These are phyloP conservation scores for Paraphaeosphaeria minitans DNA, from an alignment of 2,329 filamentous ascomycete species.

Conservation along the genomic window DNA sequence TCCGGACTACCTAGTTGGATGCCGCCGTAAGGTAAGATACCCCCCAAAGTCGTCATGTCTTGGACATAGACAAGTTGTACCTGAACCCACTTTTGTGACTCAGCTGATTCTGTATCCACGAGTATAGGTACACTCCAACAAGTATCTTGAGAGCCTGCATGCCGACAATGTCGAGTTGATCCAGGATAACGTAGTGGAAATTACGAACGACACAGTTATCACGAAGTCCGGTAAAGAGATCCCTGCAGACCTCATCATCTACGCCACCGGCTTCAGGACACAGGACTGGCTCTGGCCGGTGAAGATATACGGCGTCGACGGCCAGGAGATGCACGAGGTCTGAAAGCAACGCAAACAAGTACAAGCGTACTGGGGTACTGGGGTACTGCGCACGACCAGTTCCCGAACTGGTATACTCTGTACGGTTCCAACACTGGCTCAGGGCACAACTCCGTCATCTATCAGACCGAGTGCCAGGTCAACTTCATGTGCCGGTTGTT, in stretches of 20 bases:
- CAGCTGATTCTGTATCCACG: too few species aligned
- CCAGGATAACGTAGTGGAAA: background rate
- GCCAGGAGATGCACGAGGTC: background rate
- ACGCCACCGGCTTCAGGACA: background rate
- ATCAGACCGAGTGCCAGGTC: background rate
- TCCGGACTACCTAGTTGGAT: background rate
- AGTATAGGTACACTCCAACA: slow-evolving; percentile 3
- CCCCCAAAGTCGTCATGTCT: too few species aligned
- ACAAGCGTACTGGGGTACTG: background rate
- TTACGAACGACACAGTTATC: background rate
- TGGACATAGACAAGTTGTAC: too few species aligned
- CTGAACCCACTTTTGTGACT: too few species aligned
- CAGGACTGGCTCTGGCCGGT: background rate
- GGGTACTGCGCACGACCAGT: background rate
- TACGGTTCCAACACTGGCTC: background rate
- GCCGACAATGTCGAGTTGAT: background rate
- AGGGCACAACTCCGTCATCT: background rate
- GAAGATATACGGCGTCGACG: background rate
- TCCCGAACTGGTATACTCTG: background rate
- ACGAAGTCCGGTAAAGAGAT: background rate
- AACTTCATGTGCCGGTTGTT: too few species aligned
- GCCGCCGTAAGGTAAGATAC: background rate
- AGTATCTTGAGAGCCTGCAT: background rate
- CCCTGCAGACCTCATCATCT: background rate
- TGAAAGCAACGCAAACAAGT: background rate